Conservation (phyloP, 2,329 filamentous ascomycete genomes). For the Cytospora leucostoma region DNA sequence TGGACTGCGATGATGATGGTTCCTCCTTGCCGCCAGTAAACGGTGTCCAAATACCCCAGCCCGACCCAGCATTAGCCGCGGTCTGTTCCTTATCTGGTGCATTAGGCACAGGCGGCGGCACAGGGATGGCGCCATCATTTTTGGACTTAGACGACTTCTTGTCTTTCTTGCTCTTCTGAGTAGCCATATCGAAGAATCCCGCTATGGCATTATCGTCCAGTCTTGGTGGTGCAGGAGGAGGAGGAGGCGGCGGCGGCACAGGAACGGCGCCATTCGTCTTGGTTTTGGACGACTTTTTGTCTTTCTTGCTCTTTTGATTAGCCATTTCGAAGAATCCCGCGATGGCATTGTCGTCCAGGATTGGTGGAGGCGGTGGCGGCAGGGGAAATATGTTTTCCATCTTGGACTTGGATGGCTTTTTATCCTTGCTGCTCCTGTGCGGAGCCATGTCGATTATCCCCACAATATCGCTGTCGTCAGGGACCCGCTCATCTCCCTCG, state of each 20-base stretch:
- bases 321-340: conserved; percentile 55
- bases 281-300: conserved; percentile 37
- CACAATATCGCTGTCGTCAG: conserved; percentile 46
- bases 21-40: conserved; percentile 51
- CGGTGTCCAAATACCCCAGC: conserved; percentile 77
- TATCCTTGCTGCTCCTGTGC: conserved; percentile 41
- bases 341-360: conserved; percentile 38
- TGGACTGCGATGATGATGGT: conserved; percentile 62
- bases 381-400: conserved; percentile 1
- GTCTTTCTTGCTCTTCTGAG: too few species aligned
- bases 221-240: conserved; percentile 47
- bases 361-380: conserved; percentile 5
- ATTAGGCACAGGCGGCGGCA: conserved; percentile 41
- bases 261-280: conserved; percentile 40
- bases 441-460: conserved; percentile 54
- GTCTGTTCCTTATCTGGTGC: conserved; percentile 72
- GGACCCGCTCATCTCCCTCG: conserved; percentile 44
- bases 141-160: too few species aligned
- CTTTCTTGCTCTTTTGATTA: conserved; percentile 43
- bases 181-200: too few species aligned
- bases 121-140: conserved; percentile 33
- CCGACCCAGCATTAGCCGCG: conserved; percentile 65
- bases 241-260: conserved; percentile 37
- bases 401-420: conserved; percentile 31
- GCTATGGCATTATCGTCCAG: too few species aligned